phyloP scores from a whole-genome alignment of 2,329 filamentous ascomycete genomes.

The Hymenoscyphus scutula region DNA sequence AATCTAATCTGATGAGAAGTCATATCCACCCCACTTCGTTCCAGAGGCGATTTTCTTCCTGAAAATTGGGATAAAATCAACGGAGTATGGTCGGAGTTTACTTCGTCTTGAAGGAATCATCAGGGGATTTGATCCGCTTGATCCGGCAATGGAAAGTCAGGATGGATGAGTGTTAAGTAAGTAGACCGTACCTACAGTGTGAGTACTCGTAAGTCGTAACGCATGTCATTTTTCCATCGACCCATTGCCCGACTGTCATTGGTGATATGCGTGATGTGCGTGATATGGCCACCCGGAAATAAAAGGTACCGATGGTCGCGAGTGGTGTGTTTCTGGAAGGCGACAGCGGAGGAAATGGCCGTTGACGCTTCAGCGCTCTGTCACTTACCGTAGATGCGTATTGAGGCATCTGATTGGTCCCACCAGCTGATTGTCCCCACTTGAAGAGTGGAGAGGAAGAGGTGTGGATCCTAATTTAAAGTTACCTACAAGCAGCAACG shows the following conservation, averaged over 20 bases:
- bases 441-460: not conserved
- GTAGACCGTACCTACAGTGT: not conserved
- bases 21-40: not conserved
- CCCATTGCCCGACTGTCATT: not conserved
- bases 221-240: not conserved
- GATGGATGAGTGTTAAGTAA: not conserved
- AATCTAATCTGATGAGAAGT: not conserved
- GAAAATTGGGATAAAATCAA: not conserved
- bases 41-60: not conserved
- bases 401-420: not conserved
- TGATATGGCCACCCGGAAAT: not conserved
- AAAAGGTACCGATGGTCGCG: not conserved
- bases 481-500: not conserved
- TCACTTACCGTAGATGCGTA: not conserved
- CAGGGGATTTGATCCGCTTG: too few species aligned
- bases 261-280: too few species aligned
- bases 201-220: not conserved
- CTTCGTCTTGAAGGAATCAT: too few species aligned
- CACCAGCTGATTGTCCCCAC: not conserved
- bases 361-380: not conserved
- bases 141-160: too few species aligned
- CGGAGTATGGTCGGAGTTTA: not conserved
- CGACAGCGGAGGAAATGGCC: not conserved
- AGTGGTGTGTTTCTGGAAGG: not conserved
- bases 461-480: not conserved